Evolutionary conservation across 495 filamentous ascomycete species (phyloP), one percentile per base, ranked within the genome.

Genomic region (Hypoxylon trugodes): DNA sequence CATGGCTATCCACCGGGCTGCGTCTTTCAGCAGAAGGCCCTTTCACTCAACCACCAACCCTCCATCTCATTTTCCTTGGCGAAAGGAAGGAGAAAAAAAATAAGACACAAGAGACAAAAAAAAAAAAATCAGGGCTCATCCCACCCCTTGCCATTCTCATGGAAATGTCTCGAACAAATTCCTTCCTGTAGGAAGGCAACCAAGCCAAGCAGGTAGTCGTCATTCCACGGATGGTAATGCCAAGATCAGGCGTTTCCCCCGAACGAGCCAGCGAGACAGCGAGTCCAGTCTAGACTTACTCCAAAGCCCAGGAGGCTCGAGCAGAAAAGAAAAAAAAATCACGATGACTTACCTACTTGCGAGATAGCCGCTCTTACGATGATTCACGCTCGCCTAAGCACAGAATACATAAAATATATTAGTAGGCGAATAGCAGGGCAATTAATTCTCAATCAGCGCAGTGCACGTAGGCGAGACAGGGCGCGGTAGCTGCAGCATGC

Each of bases 1-100:
- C 63, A 66, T 66, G 50, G 57, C 42, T 51, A 64, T 53, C 53
- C 65, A 68, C 54, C 59, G 53, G 65, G 65, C 65, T 64, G 65
- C 59, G 59, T 62, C 42, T 59, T 32, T 59, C n/a, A 50, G 37
- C 53, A 58, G 53, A 53, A 59, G 33, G 36, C 53, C 53, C 47
- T 65, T 59, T 26, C 30, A 41, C 22, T 26, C 24, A 47, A 50
- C 60, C 51, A 57, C 37, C 43, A 26, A 36, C 61, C 42, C 37
- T 57, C 57, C 62, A 59, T 60, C 62, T 55, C n/a, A n/a, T n/a
- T n/a, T n/a, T n/a, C n/a, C n/a, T n/a, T n/a, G n/a, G n/a, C n/a
- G n/a, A n/a, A n/a, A n/a, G n/a, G n/a, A n/a, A n/a, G n/a, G n/a
- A n/a, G n/a, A n/a, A n/a, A n/a, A n/a, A n/a, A n/a, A n/a, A n/a